Conservation (phyloP, 108 stramenopile species). For the Epipyxis sp. region DNA sequence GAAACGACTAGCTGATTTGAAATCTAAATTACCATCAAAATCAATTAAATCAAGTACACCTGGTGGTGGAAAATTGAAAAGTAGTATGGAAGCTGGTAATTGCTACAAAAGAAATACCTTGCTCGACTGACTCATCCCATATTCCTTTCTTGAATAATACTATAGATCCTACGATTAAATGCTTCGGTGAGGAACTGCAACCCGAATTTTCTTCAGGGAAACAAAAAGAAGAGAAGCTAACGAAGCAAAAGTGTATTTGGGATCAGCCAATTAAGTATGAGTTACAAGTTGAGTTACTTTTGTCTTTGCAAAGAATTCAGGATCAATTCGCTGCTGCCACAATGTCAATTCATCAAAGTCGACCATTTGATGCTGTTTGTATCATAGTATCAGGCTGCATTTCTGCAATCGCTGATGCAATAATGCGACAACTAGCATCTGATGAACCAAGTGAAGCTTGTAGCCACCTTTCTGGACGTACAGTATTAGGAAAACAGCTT, state of each 20-base stretch:
- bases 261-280: conserved; percentile 36
- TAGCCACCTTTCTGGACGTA: conserved; percentile 35
- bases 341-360: conserved; percentile 35
- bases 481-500: conserved; percentile 31
- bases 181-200: conserved; percentile 18
- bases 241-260: conserved; percentile 37
- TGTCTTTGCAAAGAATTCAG: conserved; percentile 33
- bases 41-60: background rate
- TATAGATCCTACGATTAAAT: no score
- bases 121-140: no score
- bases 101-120: no score
- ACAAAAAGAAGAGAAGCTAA: conserved; percentile 25
- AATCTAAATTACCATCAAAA: no score
- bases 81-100: no score
- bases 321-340: conserved; percentile 43
- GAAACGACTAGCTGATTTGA: background rate
- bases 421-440: conserved; percentile 38
- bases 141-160: no score
- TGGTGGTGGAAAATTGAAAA: background rate
- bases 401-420: conserved; percentile 33
- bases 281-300: conserved; percentile 34
- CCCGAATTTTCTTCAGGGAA: background rate
- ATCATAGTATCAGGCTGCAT: conserved; percentile 38
- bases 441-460: conserved; percentile 38
- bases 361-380: conserved; percentile 34